Conservation (phyloP, 1,284 basidiomycete species). For the Marasmius fiardii region DNA sequence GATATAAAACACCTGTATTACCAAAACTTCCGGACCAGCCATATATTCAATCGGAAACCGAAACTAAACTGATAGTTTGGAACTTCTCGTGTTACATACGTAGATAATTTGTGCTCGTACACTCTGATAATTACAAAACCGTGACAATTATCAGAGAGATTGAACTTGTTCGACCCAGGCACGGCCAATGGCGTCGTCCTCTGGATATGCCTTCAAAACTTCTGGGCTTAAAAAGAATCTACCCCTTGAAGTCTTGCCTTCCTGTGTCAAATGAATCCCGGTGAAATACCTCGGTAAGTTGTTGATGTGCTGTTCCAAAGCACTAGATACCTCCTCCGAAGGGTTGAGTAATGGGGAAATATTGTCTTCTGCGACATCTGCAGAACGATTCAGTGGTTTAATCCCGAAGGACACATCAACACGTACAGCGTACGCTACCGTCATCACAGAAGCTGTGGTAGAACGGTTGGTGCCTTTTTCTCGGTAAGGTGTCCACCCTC, state of each 20-base stretch:
- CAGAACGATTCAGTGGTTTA: slow-evolving; percentile 1
- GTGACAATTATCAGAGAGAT: neutral
- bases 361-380: slow-evolving; percentile 42
- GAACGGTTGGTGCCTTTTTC: slow-evolving; percentile 50
- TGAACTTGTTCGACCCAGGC: slow-evolving; percentile 10
- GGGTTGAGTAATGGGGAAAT: slow-evolving; percentile 26
- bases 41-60: too few relatives aligned
- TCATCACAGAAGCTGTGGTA: slow-evolving; percentile 39
- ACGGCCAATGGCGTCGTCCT: slow-evolving; percentile 17
- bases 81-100: neutral
- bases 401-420: neutral
- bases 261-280: slow-evolving; percentile 19
- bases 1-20: neutral
- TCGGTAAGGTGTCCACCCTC: slow-evolving; percentile 35
- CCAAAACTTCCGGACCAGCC: too few relatives aligned
- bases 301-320: slow-evolving; percentile 20
- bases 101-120: neutral
- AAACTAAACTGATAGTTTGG: too few relatives aligned
- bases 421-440: slow-evolving; percentile 41
- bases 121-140: neutral
- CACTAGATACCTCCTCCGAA: slow-evolving; percentile 18
- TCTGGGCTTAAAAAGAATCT: slow-evolving; percentile 16
- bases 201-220: slow-evolving; percentile 14
- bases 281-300: slow-evolving; percentile 31
- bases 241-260: slow-evolving; percentile 9